Evolutionary conservation across 768 basidiomycete genomes (phyloP).

Genomic region (Bullera alba): DNA sequence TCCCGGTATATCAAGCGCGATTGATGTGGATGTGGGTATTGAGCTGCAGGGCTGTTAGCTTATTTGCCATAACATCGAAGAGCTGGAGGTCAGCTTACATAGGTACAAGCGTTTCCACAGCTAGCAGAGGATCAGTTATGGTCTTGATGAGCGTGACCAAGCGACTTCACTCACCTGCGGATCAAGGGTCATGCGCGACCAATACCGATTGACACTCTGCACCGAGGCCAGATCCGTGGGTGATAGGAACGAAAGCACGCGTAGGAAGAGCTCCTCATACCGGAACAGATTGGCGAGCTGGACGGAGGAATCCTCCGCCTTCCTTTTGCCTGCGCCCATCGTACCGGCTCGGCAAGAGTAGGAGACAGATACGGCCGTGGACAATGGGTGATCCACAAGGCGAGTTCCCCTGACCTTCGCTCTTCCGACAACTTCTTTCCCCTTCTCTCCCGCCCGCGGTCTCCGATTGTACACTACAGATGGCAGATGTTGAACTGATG

Average conservation of each 20-base stretch:
- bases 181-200: constrained; percentile 40
- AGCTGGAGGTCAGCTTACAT: constrained; percentile 18
- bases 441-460: too few relatives aligned
- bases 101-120: constrained; percentile 45
- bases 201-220: constrained; percentile 37
- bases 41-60: constrained; percentile 15
- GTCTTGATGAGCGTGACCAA: background rate
- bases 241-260: constrained; percentile 37
- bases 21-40: constrained; percentile 39
- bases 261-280: constrained; percentile 43
- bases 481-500: too few relatives aligned
- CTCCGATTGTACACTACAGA: too few relatives aligned
- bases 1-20: constrained; percentile 27
- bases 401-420: background rate
- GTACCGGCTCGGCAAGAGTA: too few relatives aligned
- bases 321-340: too few relatives aligned
- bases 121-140: constrained; percentile 7
- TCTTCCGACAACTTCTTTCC: too few relatives aligned
- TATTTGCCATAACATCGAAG: background rate
- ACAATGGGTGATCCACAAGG: too few relatives aligned
- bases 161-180: constrained; percentile 32
- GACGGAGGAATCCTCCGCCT: too few relatives aligned
- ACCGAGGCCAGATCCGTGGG: constrained; percentile 29
- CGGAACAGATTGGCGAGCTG: constrained; percentile 24
- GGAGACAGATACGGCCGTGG: too few relatives aligned